Conservation (phyloP, 495 filamentous ascomycete species). For the Aspergillus saccharolyticus region DNA sequence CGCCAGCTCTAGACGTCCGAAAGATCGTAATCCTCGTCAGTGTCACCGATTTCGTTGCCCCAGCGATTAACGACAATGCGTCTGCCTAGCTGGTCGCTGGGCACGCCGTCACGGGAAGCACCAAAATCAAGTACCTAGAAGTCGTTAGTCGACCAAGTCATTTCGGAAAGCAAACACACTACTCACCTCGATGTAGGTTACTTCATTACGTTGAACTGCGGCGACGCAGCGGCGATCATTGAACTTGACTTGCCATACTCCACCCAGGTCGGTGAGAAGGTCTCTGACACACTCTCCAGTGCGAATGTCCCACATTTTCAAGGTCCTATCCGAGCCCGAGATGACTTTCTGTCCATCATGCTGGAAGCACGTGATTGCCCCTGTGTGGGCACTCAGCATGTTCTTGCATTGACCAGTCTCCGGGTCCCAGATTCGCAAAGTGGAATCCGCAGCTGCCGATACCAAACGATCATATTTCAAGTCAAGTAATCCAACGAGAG, state of each 20-base stretch:
- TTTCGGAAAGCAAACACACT: too few species aligned
- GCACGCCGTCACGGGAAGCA: slow-evolving; percentile 73
- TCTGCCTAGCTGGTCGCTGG: slow-evolving; percentile 68
- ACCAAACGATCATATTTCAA: slow-evolving; percentile 83
- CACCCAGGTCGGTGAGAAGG: slow-evolving; percentile 88
- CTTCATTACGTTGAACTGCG: slow-evolving; percentile 83
- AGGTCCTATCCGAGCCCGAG: slow-evolving; percentile 86
- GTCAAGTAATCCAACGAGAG: slow-evolving; percentile 88
- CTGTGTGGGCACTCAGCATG: slow-evolving; percentile 86
- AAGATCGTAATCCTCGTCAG: slow-evolving; percentile 40
- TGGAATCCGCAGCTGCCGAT: slow-evolving; percentile 92
- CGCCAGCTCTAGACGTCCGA: slow-evolving; percentile 35
- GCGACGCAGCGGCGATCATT: slow-evolving; percentile 94
- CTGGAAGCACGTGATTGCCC: slow-evolving; percentile 98
- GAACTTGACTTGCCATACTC: slow-evolving; percentile 98
- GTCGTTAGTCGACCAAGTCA: slow-evolving; percentile 6
- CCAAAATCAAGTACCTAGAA: slow-evolving; percentile 63
- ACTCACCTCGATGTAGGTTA: slow-evolving; percentile 95
- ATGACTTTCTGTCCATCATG: slow-evolving; percentile 97
- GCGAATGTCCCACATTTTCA: slow-evolving; percentile 98
- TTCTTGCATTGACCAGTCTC: slow-evolving; percentile 87
- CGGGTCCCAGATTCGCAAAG: slow-evolving; percentile 95
- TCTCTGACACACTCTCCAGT: slow-evolving; percentile 91
- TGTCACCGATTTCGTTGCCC: slow-evolving; percentile 41
- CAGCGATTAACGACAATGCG: slow-evolving; percentile 71